Evolutionary conservation across 371 early-diverging fungal genomes (phyloP).

Genomic region (Coemansia sp.): DNA sequence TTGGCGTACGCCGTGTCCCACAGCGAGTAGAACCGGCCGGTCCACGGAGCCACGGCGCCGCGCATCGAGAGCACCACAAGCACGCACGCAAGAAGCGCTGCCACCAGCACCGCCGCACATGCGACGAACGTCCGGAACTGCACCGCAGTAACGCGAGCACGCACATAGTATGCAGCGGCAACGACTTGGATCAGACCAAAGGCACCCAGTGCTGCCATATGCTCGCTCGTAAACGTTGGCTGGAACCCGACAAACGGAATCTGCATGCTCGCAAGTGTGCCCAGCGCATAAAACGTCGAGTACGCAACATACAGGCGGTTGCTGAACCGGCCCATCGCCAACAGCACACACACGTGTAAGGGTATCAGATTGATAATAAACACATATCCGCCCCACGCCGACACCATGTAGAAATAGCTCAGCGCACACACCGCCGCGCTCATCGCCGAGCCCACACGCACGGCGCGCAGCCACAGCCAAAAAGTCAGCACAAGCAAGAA

Average conservation of each 20-base stretch:
- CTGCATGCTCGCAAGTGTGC: slow-evolving; percentile 96
- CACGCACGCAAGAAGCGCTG: slow-evolving; percentile 59
- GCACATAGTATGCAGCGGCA: slow-evolving; percentile 82
- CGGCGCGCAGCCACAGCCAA: slow-evolving; percentile 94
- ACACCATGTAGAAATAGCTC: slow-evolving; percentile 99
- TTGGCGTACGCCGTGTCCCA: slow-evolving; percentile 99
- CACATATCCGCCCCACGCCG: slow-evolving; percentile 99
- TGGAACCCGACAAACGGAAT: slow-evolving; percentile 99
- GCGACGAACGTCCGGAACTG: slow-evolving; percentile 79
- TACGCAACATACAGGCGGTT: slow-evolving; percentile 93
- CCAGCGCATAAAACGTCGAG: slow-evolving; percentile 94
- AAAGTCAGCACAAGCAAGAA: slow-evolving; percentile 96
- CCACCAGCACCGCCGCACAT: slow-evolving; percentile 54
- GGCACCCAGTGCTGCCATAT: slow-evolving; percentile 95
- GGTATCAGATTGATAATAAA: slow-evolving; percentile 98
- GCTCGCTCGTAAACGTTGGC: slow-evolving; percentile 95
- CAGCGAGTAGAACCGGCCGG: slow-evolving; percentile 97
- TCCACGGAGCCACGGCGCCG: slow-evolving; percentile 96
- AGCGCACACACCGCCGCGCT: slow-evolving; percentile 84
- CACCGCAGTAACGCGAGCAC: slow-evolving; percentile 74
- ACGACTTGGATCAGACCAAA: slow-evolving; percentile 70
- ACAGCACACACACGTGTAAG: slow-evolving; percentile 90
- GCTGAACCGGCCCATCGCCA: slow-evolving; percentile 95
- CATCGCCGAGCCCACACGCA: slow-evolving; percentile 88
- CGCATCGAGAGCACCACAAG: slow-evolving; percentile 69